Base-by-base conservation (phyloP, 352 stramenopile genomes). In the Phytophthora tubulina region DNA sequence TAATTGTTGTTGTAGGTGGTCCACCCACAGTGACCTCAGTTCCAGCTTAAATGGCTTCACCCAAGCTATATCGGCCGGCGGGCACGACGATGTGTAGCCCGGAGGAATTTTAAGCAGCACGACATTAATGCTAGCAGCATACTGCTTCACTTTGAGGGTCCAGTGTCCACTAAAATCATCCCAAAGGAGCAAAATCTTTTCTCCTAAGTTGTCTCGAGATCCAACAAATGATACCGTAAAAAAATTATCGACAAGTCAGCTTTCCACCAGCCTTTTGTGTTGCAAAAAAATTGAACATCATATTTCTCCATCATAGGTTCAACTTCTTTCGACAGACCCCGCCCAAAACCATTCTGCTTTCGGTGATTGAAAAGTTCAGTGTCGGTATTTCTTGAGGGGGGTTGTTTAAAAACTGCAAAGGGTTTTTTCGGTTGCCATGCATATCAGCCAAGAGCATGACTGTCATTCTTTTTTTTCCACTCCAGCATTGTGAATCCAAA, bases 391-490 rank as follows among this genome's bases (percentile, higher is more conserved):
- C n/a, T 48, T 21, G 21, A 21, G 10, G 49, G 14, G 8, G 31
- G 45, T 6, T 64, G 38, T 42, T 78, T 80, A 17, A 78, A 48
- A 2, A 78, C 58, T 4, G 67, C 46, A 9, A 72, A 75, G 54
- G 58, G 6, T 15, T 27, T 7, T 2, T 39, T 45, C 70, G 70
- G 27, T 55, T 70, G 3, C 68, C 68, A 13, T 46, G 13, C 10
- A 61, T 56, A 21, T 66, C 59, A 0, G 14, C 68, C 4, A 58
- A 35, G 3, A 77, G 13, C 59, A 77, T 70, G 2, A 61, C 68
- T 0, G 63, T 80, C 21, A 72, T 63, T 0, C 68, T 3, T 57
- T 49, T 52, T 77, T 80, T 36, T 75, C 53, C 0, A 10, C 33
- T 3, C 73, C 63, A 36, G 50, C 72, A 30, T 50, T 67, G 7